Evolutionary conservation across 345 rosid genomes (phyloP).

Genomic region (Lepidium aucheri): DNA sequence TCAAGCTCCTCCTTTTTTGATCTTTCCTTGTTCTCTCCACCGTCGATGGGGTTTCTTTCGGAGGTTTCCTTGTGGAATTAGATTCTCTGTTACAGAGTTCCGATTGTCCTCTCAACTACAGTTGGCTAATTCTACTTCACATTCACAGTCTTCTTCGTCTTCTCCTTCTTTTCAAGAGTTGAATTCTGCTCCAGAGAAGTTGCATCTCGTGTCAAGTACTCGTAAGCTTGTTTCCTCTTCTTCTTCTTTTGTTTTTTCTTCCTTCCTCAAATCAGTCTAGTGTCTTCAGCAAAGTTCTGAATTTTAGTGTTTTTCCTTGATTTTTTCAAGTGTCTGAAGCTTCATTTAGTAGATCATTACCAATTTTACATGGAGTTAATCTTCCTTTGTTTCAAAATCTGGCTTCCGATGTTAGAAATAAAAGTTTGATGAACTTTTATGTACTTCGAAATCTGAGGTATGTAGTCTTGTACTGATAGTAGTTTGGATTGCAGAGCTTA

Average conservation of each 20-base stretch:
- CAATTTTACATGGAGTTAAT: background rate
- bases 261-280: background rate
- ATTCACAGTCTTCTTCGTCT: constrained; percentile 14
- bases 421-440: background rate
- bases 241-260: background rate
- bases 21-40: constrained; percentile 7
- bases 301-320: background rate
- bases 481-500: constrained; percentile 32
- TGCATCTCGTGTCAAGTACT: constrained; percentile 30
- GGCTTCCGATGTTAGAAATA: background rate
- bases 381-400: background rate
- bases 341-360: background rate
- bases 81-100: constrained; percentile 13
- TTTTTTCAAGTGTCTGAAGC: background rate
- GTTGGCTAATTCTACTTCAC: constrained; percentile 10
- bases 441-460: background rate
- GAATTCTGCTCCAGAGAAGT: constrained; percentile 15
- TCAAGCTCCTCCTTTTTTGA: constrained; percentile 10
- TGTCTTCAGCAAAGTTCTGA: background rate
- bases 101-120: background rate
- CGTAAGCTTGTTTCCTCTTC: constrained; percentile 26
- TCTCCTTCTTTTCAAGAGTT: background rate
- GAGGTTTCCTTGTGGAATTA: background rate
- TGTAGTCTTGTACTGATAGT: background rate
- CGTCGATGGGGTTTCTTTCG: constrained; percentile 7